Evolutionary conservation across 2,329 filamentous ascomycete species (phyloP), one percentile per base, ranked within the genome.

Genomic region (Trichoderma simmonsii): DNA sequence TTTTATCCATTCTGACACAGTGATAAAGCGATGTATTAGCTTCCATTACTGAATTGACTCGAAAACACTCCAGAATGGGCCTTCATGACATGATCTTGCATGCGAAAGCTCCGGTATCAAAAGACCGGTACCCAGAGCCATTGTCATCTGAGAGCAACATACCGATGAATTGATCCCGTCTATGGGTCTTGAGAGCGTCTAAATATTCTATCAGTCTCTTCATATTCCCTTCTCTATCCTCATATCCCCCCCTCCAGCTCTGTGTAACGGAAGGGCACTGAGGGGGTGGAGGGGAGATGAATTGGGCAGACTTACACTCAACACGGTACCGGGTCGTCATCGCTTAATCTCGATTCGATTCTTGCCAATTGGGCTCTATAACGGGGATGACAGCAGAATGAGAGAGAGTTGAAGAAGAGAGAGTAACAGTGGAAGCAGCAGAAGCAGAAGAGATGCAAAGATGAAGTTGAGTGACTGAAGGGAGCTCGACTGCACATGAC

Each of bases 131-230:
- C 30, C 12, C 18, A 15, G 1, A 2, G 7, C 24, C 26, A 48
- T n/a, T 39, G 3, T 12, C 28, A 66, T 28, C 15, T 21, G 21
- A 28, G 59, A 54, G 39, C 21, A 15, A 76, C 81, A 72, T 84
- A 92, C 92, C 87, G 82, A 94, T 94, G 78, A 98, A 90, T 81
- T 98, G 95, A 81, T 98, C 95, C 80, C 95, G 87, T 70, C 95
- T 89, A 84, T 98, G 95, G 67, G 94, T 95, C 88, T 97, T 90
- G 78, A 89, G 85, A 61, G 88, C 86, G 84, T 90, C 88, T 90
- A 70, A 68, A 24, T 18, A 11, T n/a, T 28, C 24, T 15, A 59
- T 80, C 57, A 78, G 62, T 28, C 24, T 11, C 3, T 14, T 9
- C 3, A 28, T 8, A 21, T 4, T 26, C 14, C 7, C 15, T n/a